These are phyloP conservation scores for Trichosporon inkin DNA, from an alignment of 1,284 basidiomycete species.

Conservation along the genomic window DNA sequence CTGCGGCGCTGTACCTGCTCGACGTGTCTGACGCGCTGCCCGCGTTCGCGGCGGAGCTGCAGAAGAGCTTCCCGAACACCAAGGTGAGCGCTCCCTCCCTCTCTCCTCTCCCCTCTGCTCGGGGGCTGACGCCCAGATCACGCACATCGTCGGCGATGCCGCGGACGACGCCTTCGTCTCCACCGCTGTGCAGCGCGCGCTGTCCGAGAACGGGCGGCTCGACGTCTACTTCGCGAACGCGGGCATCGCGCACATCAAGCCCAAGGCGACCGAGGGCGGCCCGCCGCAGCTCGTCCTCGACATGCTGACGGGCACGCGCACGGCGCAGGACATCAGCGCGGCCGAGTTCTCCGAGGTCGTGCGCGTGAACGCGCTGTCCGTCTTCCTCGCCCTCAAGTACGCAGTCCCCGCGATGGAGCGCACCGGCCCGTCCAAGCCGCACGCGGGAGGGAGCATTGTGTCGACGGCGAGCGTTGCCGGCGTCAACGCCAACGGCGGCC, in stretches of 20 bases:
- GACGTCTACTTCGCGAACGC: conserved; percentile 96
- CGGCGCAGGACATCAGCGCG: conserved; percentile 27
- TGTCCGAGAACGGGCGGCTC: conserved; percentile 74
- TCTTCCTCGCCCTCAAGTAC: conserved; percentile 85
- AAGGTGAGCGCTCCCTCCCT: conserved; percentile 57
- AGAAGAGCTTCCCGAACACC: conserved; percentile 67
- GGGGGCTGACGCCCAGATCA: conserved; percentile 15
- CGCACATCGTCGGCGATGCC: conserved; percentile 69
- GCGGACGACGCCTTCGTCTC: conserved; percentile 71
- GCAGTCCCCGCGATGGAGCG: conserved; percentile 75
- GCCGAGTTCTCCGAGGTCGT: conserved; percentile 71
- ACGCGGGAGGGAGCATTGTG: conserved; percentile 76
- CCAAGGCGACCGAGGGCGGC: conserved; percentile 7
- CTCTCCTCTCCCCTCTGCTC: not conserved
- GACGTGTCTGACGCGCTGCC: conserved; percentile 71
- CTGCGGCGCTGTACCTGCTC: conserved; percentile 74
- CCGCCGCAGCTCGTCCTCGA: not conserved
- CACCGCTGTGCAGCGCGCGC: conserved; percentile 64
- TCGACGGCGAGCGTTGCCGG: conserved; percentile 88
- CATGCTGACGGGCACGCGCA: not conserved
- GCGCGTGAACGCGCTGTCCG: conserved; percentile 76
- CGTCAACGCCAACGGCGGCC: conserved; percentile 75
- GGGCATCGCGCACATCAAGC: conserved; percentile 34
- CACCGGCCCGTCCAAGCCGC: conserved; percentile 62
- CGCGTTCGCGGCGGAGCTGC: conserved; percentile 65